phyloP scores from a whole-genome alignment of 2,329 filamentous ascomycete species.

The Blastomyces silverae region DNA sequence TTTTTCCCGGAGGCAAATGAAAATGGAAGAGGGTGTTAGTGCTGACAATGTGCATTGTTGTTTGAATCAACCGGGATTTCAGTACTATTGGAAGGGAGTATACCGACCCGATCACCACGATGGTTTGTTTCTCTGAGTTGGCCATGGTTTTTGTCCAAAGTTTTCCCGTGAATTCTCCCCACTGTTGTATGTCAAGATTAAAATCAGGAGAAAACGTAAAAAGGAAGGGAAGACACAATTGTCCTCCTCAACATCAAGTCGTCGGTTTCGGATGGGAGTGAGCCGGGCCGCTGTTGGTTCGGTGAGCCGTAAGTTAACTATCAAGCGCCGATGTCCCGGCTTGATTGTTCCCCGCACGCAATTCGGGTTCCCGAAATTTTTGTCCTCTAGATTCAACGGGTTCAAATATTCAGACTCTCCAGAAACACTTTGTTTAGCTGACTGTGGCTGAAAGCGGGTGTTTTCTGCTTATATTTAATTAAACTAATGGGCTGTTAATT shows the following conservation, averaged over 20 bases:
- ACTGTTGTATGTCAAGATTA: background rate
- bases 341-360: background rate
- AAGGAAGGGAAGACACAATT: background rate
- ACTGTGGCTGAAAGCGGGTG: background rate
- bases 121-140: conserved; percentile 24
- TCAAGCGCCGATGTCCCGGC: background rate
- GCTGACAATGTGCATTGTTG: conserved; percentile 11
- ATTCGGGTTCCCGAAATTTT: background rate
- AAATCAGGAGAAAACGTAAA: background rate
- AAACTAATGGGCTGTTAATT: background rate
- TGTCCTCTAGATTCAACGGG: background rate
- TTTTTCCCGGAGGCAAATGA: background rate
- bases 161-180: too few species aligned
- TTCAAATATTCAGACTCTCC: too few species aligned
- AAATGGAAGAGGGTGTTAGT: conserved; percentile 4
- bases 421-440: background rate
- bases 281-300: background rate
- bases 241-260: background rate
- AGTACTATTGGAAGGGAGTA: background rate
- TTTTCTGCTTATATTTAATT: background rate
- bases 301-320: background rate
- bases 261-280: too few species aligned
- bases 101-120: conserved; percentile 36
- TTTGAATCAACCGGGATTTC: conserved; percentile 11
- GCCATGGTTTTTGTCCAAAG: too few species aligned